Base-by-base conservation (phyloP, 2,329 filamentous ascomycete species). In the Clarireedia hainanense region DNA sequence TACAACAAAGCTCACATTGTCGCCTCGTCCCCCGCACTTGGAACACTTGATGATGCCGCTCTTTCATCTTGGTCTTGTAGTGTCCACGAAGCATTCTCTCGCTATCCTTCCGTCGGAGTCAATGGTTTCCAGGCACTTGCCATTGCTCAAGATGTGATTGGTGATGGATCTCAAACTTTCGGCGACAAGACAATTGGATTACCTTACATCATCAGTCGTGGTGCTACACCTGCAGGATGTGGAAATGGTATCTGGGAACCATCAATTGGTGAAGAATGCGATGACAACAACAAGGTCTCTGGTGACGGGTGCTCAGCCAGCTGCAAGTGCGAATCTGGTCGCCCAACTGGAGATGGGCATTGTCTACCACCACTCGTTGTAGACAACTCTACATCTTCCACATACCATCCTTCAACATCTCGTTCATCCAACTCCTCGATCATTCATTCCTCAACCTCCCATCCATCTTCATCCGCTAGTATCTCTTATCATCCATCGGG, bases 31-130 rank as follows among this genome's bases (percentile, higher is more conserved):
- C 47, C 61, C 3, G 68, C 69, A 9, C 64, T 74, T 30, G 63
- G 60, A 4, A 67, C 62, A 1, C 67, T 75, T 23, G 66, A 66
- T 23, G 72, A 75, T 60, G 46, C 45, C 9, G 66, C 67, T n/a
- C 65, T 74, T 6, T 73, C 71, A 50, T 67, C 72, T 61, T 75
- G 73, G 73, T 68, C 68, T 39, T 75, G 73, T 58, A 72, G 69
- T 50, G 72, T 73, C 7, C 73, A 75, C 55, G 72, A 74, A 53
- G 69, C 72, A 4, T 73, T 75, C 59, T 66, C 71, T 2, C 62
- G 59, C 39, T 75, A 70, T 50, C 73, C 73, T 2, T 67, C 66
- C 2, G 65, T 62, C 0, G 71, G 71, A 1, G 48, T 66, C 15
- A 64, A 64, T 45, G 69, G 67, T 1, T 75, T 75, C 60, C 67